Conservation (phyloP, 73 alveolate genomes). For the Loxodes magnus region DNA sequence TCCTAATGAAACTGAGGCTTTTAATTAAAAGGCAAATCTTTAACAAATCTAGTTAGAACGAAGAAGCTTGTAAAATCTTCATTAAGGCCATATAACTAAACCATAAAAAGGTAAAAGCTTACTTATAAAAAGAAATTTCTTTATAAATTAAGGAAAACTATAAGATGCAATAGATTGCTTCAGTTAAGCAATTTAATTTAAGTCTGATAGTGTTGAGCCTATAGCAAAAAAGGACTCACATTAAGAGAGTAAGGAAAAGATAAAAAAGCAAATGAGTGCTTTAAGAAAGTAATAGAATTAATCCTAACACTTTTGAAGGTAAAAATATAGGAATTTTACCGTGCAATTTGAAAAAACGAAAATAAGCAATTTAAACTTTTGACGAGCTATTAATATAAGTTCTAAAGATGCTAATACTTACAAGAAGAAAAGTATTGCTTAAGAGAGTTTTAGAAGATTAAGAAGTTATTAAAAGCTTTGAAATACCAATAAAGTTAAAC, state of each 20-base stretch:
- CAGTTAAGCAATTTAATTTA: too few relatives aligned
- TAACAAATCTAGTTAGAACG: too few relatives aligned
- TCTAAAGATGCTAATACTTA: neutral
- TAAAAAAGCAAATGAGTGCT: neutral
- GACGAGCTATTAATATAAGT: neutral
- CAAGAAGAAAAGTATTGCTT: constrained; percentile 14
- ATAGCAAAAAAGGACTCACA: neutral
- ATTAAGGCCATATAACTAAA: too few relatives aligned
- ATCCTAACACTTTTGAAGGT: neutral
- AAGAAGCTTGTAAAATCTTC: too few relatives aligned
- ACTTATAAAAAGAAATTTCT: too few relatives aligned
- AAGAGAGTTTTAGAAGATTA: constrained; percentile 9
- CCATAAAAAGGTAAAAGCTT: too few relatives aligned
- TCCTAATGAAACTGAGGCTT: neutral
- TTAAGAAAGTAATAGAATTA: neutral
- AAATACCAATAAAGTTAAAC: constrained; percentile 21
- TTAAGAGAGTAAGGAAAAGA: neutral
- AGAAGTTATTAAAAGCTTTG: constrained; percentile 21
- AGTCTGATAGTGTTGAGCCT: too few relatives aligned
- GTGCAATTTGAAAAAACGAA: neutral
- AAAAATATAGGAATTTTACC: neutral
- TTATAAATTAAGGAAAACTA: too few relatives aligned
- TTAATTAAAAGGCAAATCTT: too few relatives aligned
- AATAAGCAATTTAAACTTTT: neutral
- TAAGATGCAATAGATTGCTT: too few relatives aligned